Evolutionary conservation across 352 stramenopile genomes (phyloP).

Genomic region (Globisporangium solare): DNA sequence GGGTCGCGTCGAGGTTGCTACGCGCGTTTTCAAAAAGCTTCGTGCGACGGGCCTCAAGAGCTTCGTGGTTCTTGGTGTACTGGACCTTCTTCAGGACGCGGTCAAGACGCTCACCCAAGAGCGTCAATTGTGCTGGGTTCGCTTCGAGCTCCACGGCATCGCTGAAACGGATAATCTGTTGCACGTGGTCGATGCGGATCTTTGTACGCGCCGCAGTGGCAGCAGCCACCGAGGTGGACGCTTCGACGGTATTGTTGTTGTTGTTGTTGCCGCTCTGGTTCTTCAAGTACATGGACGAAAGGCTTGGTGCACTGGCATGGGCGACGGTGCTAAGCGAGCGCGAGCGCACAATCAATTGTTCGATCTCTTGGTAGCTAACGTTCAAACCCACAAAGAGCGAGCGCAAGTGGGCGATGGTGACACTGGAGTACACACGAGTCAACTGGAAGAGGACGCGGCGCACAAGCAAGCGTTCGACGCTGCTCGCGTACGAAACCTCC

Average conservation of each 20-base stretch:
- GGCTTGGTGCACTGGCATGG: conserved; percentile 50
- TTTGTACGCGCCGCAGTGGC: conserved; percentile 53
- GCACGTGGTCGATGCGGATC: conserved; percentile 81
- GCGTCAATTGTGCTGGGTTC: conserved; percentile 69
- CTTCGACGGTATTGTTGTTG: conserved; percentile 27
- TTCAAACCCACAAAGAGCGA: conserved; percentile 84
- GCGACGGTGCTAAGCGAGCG: conserved; percentile 64
- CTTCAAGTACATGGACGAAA: conserved; percentile 64
- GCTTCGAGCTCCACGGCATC: conserved; percentile 76
- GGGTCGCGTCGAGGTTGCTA: conserved; percentile 58
- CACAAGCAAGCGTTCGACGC: conserved; percentile 65
- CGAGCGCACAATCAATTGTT: conserved; percentile 81
- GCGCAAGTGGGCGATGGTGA: conserved; percentile 78
- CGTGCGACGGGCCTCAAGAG: conserved; percentile 24
- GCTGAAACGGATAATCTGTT: conserved; percentile 82
- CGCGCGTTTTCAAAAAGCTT: conserved; percentile 79
- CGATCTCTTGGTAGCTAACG: conserved; percentile 79
- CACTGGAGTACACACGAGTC: conserved; percentile 83
- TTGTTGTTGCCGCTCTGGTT: conserved; percentile 32
- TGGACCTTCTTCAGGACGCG: conserved; percentile 55
- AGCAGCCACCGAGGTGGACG: conserved; percentile 45
- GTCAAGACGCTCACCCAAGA: conserved; percentile 60
- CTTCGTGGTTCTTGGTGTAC: conserved; percentile 11
- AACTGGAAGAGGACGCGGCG: conserved; percentile 82
- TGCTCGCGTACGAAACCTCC: conserved; percentile 52